Percentiles rank a stretch among this genome's conserved stretches.
Conservation (phyloP, 805 yeast species). For the Candida corydali region DNA sequence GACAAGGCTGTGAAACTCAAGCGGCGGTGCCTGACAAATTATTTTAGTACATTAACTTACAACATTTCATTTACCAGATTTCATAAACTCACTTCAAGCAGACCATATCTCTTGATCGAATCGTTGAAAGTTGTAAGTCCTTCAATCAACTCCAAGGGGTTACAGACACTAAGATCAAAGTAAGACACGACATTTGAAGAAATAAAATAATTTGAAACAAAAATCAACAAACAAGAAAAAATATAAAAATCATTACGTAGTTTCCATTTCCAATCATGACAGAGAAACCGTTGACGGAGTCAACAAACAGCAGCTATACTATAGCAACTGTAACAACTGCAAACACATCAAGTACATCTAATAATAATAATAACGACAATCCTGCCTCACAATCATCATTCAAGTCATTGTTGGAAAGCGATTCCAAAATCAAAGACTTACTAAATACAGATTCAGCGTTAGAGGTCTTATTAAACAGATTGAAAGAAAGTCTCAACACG, state of each 20-base stretch:
- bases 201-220: too few relatives aligned
- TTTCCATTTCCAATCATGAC: too few relatives aligned
- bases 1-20: too few relatives aligned
- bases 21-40: too few relatives aligned
- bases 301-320: neutral
- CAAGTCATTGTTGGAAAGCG: constrained; percentile 32
- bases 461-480: constrained; percentile 63
- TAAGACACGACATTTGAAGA: too few relatives aligned
- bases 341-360: neutral
- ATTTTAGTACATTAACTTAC: too few relatives aligned
- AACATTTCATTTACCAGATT: too few relatives aligned
- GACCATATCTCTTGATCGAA: too few relatives aligned
- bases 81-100: too few relatives aligned
- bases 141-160: too few relatives aligned
- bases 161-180: too few relatives aligned
- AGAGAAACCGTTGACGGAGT: neutral
- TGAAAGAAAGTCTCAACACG: constrained; percentile 75
- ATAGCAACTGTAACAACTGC: constrained; percentile 1
- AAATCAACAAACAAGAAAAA: neutral
- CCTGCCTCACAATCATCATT: neutral
- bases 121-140: too few relatives aligned
- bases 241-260: neutral
- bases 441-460: constrained; percentile 72
- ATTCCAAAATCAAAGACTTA: constrained; percentile 43
- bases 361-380: neutral